Conservation (phyloP, 352 stramenopile species). For the Globisporangium echinulatum region DNA sequence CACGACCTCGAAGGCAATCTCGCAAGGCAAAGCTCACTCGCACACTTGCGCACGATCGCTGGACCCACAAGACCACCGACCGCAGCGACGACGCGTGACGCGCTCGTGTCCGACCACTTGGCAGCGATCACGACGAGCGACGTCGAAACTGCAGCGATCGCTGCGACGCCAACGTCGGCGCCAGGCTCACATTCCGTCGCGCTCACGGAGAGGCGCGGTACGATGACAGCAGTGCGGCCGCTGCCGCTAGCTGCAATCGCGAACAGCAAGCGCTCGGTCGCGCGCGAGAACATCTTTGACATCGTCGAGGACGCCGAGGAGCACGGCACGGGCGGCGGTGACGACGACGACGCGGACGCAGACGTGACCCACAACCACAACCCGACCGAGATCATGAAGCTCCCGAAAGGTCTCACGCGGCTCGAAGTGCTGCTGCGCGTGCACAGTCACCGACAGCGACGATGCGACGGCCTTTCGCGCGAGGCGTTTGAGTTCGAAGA, state of each 20-base stretch:
- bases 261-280: slow-evolving; percentile 29
- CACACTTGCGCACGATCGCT: slow-evolving; percentile 20
- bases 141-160: slow-evolving; percentile 24
- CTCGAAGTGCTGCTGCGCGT: slow-evolving; percentile 60
- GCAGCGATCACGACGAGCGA: slow-evolving; percentile 22
- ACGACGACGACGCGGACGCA: background rate
- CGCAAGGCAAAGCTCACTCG: slow-evolving; percentile 23
- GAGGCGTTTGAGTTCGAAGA: slow-evolving; percentile 67
- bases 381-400: slow-evolving; percentile 67
- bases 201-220: slow-evolving; percentile 26
- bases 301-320: slow-evolving; percentile 64
- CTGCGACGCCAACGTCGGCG: slow-evolving; percentile 11
- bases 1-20: background rate
- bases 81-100: background rate
- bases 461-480: slow-evolving; percentile 23
- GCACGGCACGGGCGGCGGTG: slow-evolving; percentile 9
- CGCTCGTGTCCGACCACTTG: slow-evolving; percentile 14
- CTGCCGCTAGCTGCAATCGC: slow-evolving; percentile 28
- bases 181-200: background rate
- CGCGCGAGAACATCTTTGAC: slow-evolving; percentile 72
- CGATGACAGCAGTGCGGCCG: slow-evolving; percentile 27
- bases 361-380: slow-evolving; percentile 20
- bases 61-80: background rate
- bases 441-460: slow-evolving; percentile 17
- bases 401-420: slow-evolving; percentile 61